Evolutionary conservation across 2,329 filamentous ascomycete genomes (phyloP).

Genomic region (Macrophomina pseudophaseolina): DNA sequence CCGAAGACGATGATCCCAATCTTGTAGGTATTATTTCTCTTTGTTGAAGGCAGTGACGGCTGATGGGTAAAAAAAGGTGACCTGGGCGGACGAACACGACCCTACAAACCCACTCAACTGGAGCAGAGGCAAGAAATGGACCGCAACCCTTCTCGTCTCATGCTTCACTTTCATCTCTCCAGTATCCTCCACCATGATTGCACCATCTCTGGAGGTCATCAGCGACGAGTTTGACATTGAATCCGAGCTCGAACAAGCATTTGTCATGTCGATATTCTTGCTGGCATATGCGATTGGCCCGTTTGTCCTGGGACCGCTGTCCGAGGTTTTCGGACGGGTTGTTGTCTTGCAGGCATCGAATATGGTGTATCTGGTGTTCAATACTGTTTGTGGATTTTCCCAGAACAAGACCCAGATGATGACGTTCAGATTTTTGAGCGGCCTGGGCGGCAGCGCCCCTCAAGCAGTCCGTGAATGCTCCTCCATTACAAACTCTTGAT

Average conservation of each 20-base stretch:
- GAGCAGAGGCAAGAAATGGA: conserved; percentile 25
- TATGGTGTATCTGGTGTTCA: conserved; percentile 62
- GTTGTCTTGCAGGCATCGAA: conserved; percentile 61
- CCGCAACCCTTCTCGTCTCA: conserved; percentile 19
- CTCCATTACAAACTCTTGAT: neutral
- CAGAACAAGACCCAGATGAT: conserved; percentile 60
- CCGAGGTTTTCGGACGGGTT: conserved; percentile 50
- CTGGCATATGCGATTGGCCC: conserved; percentile 28
- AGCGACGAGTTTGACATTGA: conserved; percentile 33
- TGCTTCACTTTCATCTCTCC: conserved; percentile 27
- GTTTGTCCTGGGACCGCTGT: conserved; percentile 49
- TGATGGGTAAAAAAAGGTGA: neutral
- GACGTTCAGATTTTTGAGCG: conserved; percentile 63
- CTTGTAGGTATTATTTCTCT: neutral
- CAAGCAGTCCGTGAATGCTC: conserved; percentile 46
- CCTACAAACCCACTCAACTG: conserved; percentile 27
- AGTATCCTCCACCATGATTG: conserved; percentile 28
- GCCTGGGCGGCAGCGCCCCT: conserved; percentile 63
- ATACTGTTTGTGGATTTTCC: conserved; percentile 64
- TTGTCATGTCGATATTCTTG: conserved; percentile 33
- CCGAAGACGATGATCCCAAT: neutral
- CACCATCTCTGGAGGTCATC: conserved; percentile 28
- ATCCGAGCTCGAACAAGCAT: conserved; percentile 35
- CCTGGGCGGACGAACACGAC: conserved; percentile 26
- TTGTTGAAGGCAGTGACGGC: neutral